Conservation (phyloP, 1,139 yeast genomes). For the Blastobotrys arbuscula region DNA sequence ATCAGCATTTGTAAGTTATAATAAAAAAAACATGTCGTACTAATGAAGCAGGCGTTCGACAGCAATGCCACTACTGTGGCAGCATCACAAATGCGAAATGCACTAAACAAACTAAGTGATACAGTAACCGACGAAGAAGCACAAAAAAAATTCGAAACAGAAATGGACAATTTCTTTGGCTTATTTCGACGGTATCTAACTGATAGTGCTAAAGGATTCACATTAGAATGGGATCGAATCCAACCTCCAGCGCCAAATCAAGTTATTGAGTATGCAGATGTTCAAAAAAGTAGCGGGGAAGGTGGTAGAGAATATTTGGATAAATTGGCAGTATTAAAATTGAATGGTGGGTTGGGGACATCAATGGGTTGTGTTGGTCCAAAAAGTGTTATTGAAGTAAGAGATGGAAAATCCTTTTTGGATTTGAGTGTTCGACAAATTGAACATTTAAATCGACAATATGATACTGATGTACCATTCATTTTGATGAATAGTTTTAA, state of each 20-base stretch:
- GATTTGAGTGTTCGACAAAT: slow-evolving; percentile 95
- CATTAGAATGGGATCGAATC: slow-evolving; percentile 93
- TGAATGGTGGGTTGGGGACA: slow-evolving; percentile 97
- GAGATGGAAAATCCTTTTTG: slow-evolving; percentile 96
- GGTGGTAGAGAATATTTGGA: slow-evolving; percentile 49
- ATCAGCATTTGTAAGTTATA: slow-evolving; percentile 31
- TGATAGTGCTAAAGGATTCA: slow-evolving; percentile 81
- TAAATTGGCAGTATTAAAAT: slow-evolving; percentile 89
- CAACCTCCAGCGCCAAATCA: slow-evolving; percentile 84
- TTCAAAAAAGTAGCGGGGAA: slow-evolving; percentile 28
- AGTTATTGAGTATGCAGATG: slow-evolving; percentile 68
- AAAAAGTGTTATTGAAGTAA: slow-evolving; percentile 93
- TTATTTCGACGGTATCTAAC: slow-evolving; percentile 86
- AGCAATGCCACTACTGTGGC: slow-evolving; percentile 94
- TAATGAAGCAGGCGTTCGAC: slow-evolving; percentile 66
- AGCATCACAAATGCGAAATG: slow-evolving; percentile 97
- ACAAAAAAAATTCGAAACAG: slow-evolving; percentile 69
- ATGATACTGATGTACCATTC: slow-evolving; percentile 91
- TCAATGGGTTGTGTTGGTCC: slow-evolving; percentile 99
- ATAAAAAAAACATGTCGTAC: neutral
- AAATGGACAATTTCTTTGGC: slow-evolving; percentile 93
- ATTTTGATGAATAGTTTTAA: slow-evolving; percentile 97
- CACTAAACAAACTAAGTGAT: slow-evolving; percentile 83
- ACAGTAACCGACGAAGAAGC: slow-evolving; percentile 53
- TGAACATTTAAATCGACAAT: slow-evolving; percentile 86